phyloP scores from a whole-genome alignment of 78 protist species.

The Pigoraptor vietnamica region DNA sequence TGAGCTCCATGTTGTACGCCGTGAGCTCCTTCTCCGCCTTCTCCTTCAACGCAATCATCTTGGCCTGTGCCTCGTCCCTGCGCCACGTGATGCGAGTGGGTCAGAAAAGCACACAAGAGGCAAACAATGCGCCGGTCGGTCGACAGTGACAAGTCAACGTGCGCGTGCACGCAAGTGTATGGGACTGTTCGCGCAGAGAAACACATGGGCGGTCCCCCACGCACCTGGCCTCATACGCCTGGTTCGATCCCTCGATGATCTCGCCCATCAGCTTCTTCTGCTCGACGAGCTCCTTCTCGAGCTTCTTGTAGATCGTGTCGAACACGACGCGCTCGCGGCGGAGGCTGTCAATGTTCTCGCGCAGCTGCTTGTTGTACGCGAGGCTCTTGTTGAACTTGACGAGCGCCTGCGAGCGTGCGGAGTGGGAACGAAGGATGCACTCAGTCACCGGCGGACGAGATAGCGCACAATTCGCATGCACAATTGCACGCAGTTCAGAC shows the following conservation, averaged over 20 bases:
- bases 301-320: slow-evolving; percentile 60
- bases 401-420: slow-evolving; percentile 15
- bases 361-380: slow-evolving; percentile 50
- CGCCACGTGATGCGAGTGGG: background rate
- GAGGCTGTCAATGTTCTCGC: slow-evolving; percentile 71
- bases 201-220: background rate
- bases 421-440: no score
- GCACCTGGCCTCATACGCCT: slow-evolving; percentile 55
- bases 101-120: background rate
- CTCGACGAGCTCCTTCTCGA: slow-evolving; percentile 48
- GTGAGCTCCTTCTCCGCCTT: background rate
- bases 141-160: background rate
- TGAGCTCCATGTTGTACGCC: slow-evolving; percentile 18
- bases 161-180: background rate
- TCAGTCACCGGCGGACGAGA: no score
- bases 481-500: no score
- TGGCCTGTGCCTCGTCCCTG: slow-evolving; percentile 21
- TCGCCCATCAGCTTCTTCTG: slow-evolving; percentile 49
- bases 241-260: slow-evolving; percentile 49
- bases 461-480: no score
- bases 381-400: slow-evolving; percentile 68
- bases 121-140: background rate
- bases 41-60: slow-evolving; percentile 3
- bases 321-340: slow-evolving; percentile 72
- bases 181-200: no score